phyloP scores from a whole-genome alignment of 495 filamentous ascomycete genomes.

The Penicillium antarcticum region DNA sequence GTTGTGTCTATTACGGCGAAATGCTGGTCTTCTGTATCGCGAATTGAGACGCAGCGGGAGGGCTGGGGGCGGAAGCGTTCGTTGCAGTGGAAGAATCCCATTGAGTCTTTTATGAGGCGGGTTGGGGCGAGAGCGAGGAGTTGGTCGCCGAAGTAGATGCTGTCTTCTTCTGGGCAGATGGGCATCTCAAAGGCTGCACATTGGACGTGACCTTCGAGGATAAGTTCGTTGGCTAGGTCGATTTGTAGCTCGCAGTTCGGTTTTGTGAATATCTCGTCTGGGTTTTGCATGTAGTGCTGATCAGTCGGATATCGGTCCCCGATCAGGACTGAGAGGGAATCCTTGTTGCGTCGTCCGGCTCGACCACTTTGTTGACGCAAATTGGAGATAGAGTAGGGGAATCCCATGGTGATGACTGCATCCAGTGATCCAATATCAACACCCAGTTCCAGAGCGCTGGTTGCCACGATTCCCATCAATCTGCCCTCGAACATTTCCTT shows the following conservation, averaged over 20 bases:
- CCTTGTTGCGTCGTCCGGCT: slow-evolving; percentile 88
- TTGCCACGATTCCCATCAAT: slow-evolving; percentile 89
- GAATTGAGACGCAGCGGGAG: slow-evolving; percentile 78
- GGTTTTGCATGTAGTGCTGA: slow-evolving; percentile 96
- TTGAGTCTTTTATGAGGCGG: slow-evolving; percentile 66
- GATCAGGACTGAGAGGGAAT: slow-evolving; percentile 86
- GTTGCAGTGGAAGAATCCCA: slow-evolving; percentile 87
- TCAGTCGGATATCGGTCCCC: slow-evolving; percentile 92
- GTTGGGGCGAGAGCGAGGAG: slow-evolving; percentile 70
- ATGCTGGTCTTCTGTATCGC: slow-evolving; percentile 88
- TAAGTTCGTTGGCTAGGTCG: slow-evolving; percentile 85
- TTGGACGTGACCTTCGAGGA: slow-evolving; percentile 90
- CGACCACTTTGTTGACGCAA: slow-evolving; percentile 92
- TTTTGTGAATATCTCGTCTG: slow-evolving; percentile 91
- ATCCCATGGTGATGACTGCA: slow-evolving; percentile 89
- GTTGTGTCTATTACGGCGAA: slow-evolving; percentile 92
- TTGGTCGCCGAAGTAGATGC: slow-evolving; percentile 73
- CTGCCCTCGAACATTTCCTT: slow-evolving; percentile 97
- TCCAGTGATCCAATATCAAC: slow-evolving; percentile 96
- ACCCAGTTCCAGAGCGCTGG: slow-evolving; percentile 87
- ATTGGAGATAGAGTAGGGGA: slow-evolving; percentile 93
- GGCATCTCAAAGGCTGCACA: slow-evolving; percentile 96
- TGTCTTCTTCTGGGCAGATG: slow-evolving; percentile 72
- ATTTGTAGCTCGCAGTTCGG: slow-evolving; percentile 87
- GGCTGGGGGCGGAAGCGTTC: slow-evolving; percentile 84